A percentile compares a stretch with the other conserved stretches of the same genome.
Evolutionary conservation across 805 yeast genomes (phyloP).

Genomic region (Starmerella ratchasimensis): DNA sequence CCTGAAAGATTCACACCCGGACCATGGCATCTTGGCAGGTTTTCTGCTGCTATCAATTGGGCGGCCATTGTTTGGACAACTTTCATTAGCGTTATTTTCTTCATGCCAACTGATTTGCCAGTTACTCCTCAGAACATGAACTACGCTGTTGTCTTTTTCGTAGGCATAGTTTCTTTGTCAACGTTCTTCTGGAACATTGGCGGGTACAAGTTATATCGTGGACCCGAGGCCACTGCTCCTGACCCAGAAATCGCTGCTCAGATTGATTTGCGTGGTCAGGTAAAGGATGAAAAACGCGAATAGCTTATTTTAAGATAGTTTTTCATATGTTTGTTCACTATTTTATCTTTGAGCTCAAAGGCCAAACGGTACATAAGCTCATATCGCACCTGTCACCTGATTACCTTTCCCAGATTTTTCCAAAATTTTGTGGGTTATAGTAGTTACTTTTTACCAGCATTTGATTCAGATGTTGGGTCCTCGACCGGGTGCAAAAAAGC

Average conservation of each 20-base stretch:
- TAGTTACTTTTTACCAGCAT: no score
- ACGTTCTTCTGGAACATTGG: slow-evolving; percentile 19
- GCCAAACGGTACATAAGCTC: no score
- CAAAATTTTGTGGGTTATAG: no score
- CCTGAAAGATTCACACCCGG: slow-evolving; percentile 46
- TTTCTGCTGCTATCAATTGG: slow-evolving; percentile 15
- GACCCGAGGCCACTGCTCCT: slow-evolving; percentile 20
- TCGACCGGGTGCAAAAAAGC: slow-evolving; percentile 74
- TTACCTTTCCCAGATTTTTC: no score
- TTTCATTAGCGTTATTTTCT: slow-evolving; percentile 21
- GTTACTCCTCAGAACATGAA: slow-evolving; percentile 22
- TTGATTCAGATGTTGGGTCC: slow-evolving; percentile 70
- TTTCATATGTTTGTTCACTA: no score
- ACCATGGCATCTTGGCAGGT: slow-evolving; percentile 51
- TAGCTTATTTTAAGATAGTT: background rate
- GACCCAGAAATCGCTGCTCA: slow-evolving; percentile 18
- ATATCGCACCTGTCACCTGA: background rate
- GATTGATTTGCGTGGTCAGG: slow-evolving; percentile 15
- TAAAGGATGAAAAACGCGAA: slow-evolving; percentile 17
- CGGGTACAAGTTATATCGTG: slow-evolving; percentile 18
- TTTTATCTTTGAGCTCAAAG: no score
- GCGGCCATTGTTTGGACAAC: slow-evolving; percentile 20
- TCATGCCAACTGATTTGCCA: slow-evolving; percentile 21
- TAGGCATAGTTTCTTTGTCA: slow-evolving; percentile 18
- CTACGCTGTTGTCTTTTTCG: slow-evolving; percentile 23